Percentiles rank a stretch among this genome's conserved stretches.
Evolutionary conservation across 768 basidiomycete genomes (phyloP).

Genomic region (Boletus rex-veris): DNA sequence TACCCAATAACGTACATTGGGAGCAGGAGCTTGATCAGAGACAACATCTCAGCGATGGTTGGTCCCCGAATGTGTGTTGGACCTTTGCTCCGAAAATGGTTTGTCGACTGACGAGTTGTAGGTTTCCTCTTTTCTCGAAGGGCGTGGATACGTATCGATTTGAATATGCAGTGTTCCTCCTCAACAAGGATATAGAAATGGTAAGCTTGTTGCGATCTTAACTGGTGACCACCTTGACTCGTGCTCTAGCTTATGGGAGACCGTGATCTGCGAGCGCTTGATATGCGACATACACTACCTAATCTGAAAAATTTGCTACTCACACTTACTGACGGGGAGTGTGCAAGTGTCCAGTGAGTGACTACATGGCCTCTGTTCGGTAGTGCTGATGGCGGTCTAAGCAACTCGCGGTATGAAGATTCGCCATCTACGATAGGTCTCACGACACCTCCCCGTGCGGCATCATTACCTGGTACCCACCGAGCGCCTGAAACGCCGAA

Average conservation of each 20-base stretch:
- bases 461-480: conserved; percentile 11
- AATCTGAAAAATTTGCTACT: conserved; percentile 94
- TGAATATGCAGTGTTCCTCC: conserved; percentile 93
- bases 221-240: conserved; percentile 2
- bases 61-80: conserved; percentile 84
- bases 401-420: conserved; percentile 18
- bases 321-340: conserved; percentile 74
- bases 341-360: conserved; percentile 45
- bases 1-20: conserved; percentile 92
- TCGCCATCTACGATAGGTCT: conserved; percentile 22
- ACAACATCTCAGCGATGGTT: conserved; percentile 92
- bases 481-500: conserved; percentile 26
- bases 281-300: conserved; percentile 93
- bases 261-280: conserved; percentile 81
- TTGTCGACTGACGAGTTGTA: conserved; percentile 31
- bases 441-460: conserved; percentile 21
- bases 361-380: neutral
- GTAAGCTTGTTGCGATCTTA: conserved; percentile 36
- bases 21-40: conserved; percentile 86
- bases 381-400: conserved; percentile 14
- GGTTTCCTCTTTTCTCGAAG: conserved; percentile 93
- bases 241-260: conserved; percentile 78
- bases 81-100: conserved; percentile 1
- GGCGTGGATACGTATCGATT: conserved; percentile 97
- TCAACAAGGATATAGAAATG: conserved; percentile 97